Evolutionary conservation across 1,139 yeast genomes (phyloP).

Genomic region (Suhomyces wounanorum): DNA sequence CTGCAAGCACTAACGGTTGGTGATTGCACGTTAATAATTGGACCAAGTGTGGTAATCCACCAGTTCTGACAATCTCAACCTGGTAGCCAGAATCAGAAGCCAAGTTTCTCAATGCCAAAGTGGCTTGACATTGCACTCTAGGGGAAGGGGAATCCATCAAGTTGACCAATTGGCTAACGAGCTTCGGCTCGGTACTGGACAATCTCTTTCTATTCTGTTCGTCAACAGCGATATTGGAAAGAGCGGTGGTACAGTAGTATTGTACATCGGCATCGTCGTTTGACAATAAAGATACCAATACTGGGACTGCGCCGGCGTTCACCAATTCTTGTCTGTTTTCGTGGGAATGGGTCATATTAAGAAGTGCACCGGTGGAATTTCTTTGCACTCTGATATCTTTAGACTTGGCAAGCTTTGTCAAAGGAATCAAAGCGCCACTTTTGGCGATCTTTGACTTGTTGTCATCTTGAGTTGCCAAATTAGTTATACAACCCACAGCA

Average conservation of each 20-base stretch:
- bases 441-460: conserved; percentile 94
- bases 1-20: conserved; percentile 90
- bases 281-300: conserved; percentile 82
- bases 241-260: conserved; percentile 96
- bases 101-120: conserved; percentile 88
- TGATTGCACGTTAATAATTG: conserved; percentile 85
- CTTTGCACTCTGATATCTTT: conserved; percentile 95
- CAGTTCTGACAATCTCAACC: conserved; percentile 91
- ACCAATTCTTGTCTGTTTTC: conserved; percentile 96
- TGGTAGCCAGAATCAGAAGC: conserved; percentile 95
- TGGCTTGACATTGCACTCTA: conserved; percentile 97
- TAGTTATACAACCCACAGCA: conserved; percentile 98
- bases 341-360: conserved; percentile 97
- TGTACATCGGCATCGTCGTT: conserved; percentile 95
- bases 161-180: conserved; percentile 82
- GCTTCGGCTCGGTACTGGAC: conserved; percentile 90
- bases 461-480: conserved; percentile 97
- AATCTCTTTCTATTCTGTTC: conserved; percentile 85
- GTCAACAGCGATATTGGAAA: conserved; percentile 96
- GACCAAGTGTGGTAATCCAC: conserved; percentile 91
- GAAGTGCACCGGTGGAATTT: conserved; percentile 95
- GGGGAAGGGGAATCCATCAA: conserved; percentile 93
- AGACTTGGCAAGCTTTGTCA: conserved; percentile 90
- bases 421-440: conserved; percentile 93
- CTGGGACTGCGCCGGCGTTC: conserved; percentile 98